These are phyloP conservation scores for Kodamaea kakaduensis DNA, from an alignment of 805 yeast species.

Conservation along the genomic window DNA sequence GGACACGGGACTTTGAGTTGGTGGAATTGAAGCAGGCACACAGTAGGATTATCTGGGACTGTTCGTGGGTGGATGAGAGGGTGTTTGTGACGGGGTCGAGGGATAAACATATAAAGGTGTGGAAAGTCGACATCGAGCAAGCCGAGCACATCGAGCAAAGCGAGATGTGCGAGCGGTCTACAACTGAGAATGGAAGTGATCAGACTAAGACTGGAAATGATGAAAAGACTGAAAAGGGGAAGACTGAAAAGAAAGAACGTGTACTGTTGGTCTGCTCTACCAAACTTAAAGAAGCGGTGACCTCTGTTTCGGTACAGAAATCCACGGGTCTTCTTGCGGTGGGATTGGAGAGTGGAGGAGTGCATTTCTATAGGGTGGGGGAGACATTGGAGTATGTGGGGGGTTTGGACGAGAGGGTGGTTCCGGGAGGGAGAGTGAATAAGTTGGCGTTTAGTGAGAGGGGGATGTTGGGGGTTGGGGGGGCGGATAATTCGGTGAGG, in stretches of 20 bases:
- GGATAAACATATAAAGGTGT: conserved; percentile 73
- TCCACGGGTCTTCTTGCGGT: conserved; percentile 43
- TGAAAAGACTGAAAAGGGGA: too few species aligned
- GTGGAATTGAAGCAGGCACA: conserved; percentile 64
- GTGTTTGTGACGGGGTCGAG: conserved; percentile 79
- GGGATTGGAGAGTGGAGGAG: conserved; percentile 69
- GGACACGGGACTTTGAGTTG: conserved; percentile 47
- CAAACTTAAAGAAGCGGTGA: conserved; percentile 57
- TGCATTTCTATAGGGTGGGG: conserved; percentile 42
- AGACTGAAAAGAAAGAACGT: too few species aligned
- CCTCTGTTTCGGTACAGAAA: conserved; percentile 57
- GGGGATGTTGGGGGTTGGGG: conserved; percentile 52
- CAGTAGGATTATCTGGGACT: conserved; percentile 91
- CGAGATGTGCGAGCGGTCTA: too few species aligned
- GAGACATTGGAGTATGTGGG: conserved; percentile 20
- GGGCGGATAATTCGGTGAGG: conserved; percentile 63
- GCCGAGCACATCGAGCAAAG: neutral
- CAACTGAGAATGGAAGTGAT: too few species aligned
- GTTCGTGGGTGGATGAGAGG: conserved; percentile 60
- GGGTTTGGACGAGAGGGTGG: conserved; percentile 32
- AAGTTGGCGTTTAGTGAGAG: conserved; percentile 54
- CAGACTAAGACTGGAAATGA: too few species aligned
- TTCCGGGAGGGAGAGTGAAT: conserved; percentile 62
- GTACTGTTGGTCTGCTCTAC: conserved; percentile 5
- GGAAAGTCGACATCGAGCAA: conserved; percentile 47